These are phyloP conservation scores for Aspergillus asperescens DNA, from an alignment of 495 filamentous ascomycete genomes.

Conservation along the genomic window DNA sequence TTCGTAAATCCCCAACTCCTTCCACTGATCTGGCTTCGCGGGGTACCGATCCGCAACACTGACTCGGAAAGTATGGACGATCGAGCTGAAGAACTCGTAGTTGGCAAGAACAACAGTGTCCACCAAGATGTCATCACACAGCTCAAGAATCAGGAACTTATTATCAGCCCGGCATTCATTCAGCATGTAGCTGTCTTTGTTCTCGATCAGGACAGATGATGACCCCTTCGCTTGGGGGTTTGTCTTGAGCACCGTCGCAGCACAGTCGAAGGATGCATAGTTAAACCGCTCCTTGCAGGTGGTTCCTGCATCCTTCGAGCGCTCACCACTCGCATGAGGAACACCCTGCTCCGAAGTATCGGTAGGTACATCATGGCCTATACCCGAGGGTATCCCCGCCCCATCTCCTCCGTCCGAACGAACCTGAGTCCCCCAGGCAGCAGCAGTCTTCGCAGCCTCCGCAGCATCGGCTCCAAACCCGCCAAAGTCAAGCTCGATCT, in stretches of 20 bases:
- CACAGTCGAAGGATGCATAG: constrained; percentile 94
- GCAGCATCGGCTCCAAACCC: constrained; percentile 51
- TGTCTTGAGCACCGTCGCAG: constrained; percentile 87
- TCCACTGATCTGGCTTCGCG: constrained; percentile 88
- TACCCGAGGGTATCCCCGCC: constrained; percentile 1
- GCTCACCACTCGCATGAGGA: constrained; percentile 40
- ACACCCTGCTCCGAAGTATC: constrained; percentile 28
- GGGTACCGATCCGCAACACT: constrained; percentile 92
- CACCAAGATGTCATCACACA: constrained; percentile 87
- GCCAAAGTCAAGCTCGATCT: constrained; percentile 87
- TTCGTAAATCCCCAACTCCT: constrained; percentile 79
- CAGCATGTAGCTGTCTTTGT: constrained; percentile 98
- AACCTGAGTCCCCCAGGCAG: constrained; percentile 31
- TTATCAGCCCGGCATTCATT: constrained; percentile 82
- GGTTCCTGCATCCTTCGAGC: constrained; percentile 87
- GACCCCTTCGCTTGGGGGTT: constrained; percentile 77
- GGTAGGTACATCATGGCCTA: constrained; percentile 7
- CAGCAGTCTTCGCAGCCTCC: constrained; percentile 29
- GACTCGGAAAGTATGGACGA: constrained; percentile 83
- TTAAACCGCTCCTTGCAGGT: constrained; percentile 96
- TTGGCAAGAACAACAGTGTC: constrained; percentile 95
- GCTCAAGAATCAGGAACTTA: constrained; percentile 90
- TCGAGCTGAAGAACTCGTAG: constrained; percentile 97
- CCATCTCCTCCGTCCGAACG: constrained; percentile 20
- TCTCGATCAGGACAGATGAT: constrained; percentile 84